These are phyloP conservation scores for Fusarium verrucosum DNA, from an alignment of 2,329 filamentous ascomycete genomes.

Conservation along the genomic window DNA sequence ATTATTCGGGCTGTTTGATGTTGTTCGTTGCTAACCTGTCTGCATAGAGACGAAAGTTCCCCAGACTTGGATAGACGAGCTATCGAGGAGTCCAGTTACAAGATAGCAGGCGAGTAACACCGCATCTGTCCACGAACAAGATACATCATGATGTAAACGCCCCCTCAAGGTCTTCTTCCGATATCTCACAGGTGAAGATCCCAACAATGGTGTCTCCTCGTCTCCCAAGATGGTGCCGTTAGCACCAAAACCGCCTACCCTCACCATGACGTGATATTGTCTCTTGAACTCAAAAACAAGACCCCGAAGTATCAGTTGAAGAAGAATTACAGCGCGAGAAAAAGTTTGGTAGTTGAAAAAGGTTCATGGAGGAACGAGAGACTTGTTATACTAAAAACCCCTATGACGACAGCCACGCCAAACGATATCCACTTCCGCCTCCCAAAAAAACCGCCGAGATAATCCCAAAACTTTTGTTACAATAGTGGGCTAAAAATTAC, in stretches of 20 bases:
- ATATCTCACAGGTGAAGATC: neutral
- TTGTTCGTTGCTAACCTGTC: conserved; percentile 64
- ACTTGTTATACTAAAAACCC: conserved; percentile 23
- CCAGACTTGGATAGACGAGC: conserved; percentile 78
- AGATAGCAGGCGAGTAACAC: conserved; percentile 77
- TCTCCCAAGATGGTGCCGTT: conserved; percentile 2
- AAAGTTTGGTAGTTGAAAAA: neutral
- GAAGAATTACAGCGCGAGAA: neutral
- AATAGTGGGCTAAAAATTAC: neutral
- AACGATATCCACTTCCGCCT: conserved; percentile 26
- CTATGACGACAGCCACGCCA: conserved; percentile 30
- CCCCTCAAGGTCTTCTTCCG: conserved; percentile 1
- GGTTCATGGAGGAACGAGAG: neutral
- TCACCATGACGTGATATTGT: conserved; percentile 4
- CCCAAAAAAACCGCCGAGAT: conserved; percentile 15
- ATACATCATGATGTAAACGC: conserved; percentile 26
- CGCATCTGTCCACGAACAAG: conserved; percentile 70
- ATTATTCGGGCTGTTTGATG: neutral
- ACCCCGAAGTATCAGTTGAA: neutral
- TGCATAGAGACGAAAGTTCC: conserved; percentile 87
- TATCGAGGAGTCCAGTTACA: conserved; percentile 81
- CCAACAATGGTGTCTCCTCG: conserved; percentile 37
- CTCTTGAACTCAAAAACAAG: fast-evolving
- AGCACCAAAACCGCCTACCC: neutral
- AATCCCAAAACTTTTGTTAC: neutral